Evolutionary conservation across 352 stramenopile species (phyloP), one percentile per base, ranked within the genome.

Genomic region (Saprolegnia diclina): DNA sequence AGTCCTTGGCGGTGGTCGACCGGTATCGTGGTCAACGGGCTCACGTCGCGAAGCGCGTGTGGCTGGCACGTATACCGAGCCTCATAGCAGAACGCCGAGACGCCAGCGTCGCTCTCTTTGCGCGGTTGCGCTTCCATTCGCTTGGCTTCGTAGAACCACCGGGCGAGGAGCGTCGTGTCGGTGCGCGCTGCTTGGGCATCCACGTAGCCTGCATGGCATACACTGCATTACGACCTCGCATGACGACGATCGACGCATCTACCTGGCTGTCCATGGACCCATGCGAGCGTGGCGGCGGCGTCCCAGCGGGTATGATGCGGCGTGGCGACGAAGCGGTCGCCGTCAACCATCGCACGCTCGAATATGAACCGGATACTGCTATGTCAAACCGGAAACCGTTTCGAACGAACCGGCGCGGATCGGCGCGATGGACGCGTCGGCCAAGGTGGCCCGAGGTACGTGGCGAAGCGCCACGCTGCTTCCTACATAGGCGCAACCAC

Each of bases 31-130:
- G 29, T 10, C 4, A 48, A 5, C 9, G 72, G 67, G 24, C 21
- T 40, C 0, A n/a, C 53, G 19, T 88, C 82, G 16, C 83, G 64
- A 29, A 87, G 38, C 26, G 40, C 65, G 0, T 76, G 67, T 0
- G 53, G 56, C 21, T 24, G 16, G 19, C n/a, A n/a, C 13, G 19
- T 22, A 21, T 86, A 90, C 5, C 71, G 53, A 1, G 86, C 56
- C 46, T 91, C 82, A 24, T 77, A 87, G 65, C 79, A 88, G 24
- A 37, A 45, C 44, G 64, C 57, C 18, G 70, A 70, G 21, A 71
- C 21, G 11, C 72, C 52, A 26, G 69, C 42, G 0, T 21, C 42
- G 5, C 16, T 40, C 10, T 13, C 22, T 3, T 64, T 13, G n/a
- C 26, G 21, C 55, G 54, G 35, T 7, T 0, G 16, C 9, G 32